Percentiles rank a stretch among this genome's conserved stretches.
These are phyloP conservation scores for Hericium coralloides DNA, from an alignment of 768 basidiomycete species.

Conservation along the genomic window DNA sequence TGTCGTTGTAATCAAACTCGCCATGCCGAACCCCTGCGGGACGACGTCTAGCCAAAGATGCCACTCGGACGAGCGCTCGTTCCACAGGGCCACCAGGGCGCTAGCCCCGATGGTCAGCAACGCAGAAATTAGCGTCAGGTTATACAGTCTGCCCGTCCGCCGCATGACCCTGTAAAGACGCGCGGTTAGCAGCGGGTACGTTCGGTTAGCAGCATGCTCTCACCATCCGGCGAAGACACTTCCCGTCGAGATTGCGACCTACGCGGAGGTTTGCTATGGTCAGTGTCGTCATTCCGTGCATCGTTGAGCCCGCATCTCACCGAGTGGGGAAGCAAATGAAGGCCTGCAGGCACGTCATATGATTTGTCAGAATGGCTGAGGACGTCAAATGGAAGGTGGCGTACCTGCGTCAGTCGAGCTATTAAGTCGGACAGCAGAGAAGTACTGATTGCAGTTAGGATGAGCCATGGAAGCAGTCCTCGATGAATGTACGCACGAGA, in stretches of 20 bases:
- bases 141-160: slow-evolving; percentile 78
- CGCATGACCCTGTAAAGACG: slow-evolving; percentile 61
- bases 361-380: not conserved
- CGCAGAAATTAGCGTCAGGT: slow-evolving; percentile 60
- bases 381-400: slow-evolving; percentile 16
- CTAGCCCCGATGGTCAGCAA: slow-evolving; percentile 50
- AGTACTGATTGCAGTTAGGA: slow-evolving; percentile 44
- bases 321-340: slow-evolving; percentile 87
- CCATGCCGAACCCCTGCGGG: slow-evolving; percentile 79
- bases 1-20: slow-evolving; percentile 78
- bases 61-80: slow-evolving; percentile 43
- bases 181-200: slow-evolving; percentile 1
- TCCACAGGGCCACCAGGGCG: slow-evolving; percentile 58
- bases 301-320: slow-evolving; percentile 33
- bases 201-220: slow-evolving; percentile 16
- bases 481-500: slow-evolving; percentile 38
- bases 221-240: slow-evolving; percentile 86
- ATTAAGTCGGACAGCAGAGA: slow-evolving; percentile 67
- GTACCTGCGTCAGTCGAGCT: slow-evolving; percentile 65
- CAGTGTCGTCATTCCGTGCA: slow-evolving; percentile 11
- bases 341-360: slow-evolving; percentile 33
- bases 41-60: slow-evolving; percentile 74
- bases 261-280: slow-evolving; percentile 5
- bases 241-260: slow-evolving; percentile 77
- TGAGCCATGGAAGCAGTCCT: slow-evolving; percentile 5